Evolutionary conservation across 257 asterid species (phyloP), one percentile per base, ranked within the genome.

Genomic region (Solanum ossicruentum): DNA sequence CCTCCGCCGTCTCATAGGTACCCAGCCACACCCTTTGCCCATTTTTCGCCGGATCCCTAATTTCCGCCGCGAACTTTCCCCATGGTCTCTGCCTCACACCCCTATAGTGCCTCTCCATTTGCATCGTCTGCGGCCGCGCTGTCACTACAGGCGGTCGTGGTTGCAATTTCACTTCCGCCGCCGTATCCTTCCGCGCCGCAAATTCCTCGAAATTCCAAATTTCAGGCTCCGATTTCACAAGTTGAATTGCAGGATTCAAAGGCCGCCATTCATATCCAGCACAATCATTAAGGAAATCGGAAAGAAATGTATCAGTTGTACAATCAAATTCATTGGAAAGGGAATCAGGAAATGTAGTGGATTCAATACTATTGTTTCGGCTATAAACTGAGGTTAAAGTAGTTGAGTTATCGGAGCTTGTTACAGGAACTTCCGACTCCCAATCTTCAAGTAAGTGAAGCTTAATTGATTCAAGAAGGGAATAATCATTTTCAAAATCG

Each of bases 41-140:
- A 32, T 89, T 89, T 28, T 84, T 87, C 18, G 90, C 88, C 8
- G 93, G 93, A 69, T 90, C 91, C 72, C 93, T 86, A 61, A 89
- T 90, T 86, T 90, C 93, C 54, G 91, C 90, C 10, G 93, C 91
- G 52, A 86, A 90, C 75, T 85, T 90, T 20, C 93, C 93, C 91
- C 93, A 90, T 2, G 91, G 91, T 75, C 93, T 16, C 39, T 85
- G 67, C 60, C 93, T 89, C 49, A 90, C 93, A 0, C 93, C 93
- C 63, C 93, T 81, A 9, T 83, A 90, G 23, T 87, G 90, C 84
- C 61, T 86, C 61, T 57, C 90, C 47, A 61, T 61, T 17, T 66
- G 52, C 17, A 75, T 20, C 23, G 41, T 9, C 39, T 15, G 36
- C 8, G 84, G 80, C 23, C 67, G 66, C n/a, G 28, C 36, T 20